These are phyloP conservation scores for Ramaria rubella DNA, from an alignment of 768 basidiomycete genomes.

Conservation along the genomic window DNA sequence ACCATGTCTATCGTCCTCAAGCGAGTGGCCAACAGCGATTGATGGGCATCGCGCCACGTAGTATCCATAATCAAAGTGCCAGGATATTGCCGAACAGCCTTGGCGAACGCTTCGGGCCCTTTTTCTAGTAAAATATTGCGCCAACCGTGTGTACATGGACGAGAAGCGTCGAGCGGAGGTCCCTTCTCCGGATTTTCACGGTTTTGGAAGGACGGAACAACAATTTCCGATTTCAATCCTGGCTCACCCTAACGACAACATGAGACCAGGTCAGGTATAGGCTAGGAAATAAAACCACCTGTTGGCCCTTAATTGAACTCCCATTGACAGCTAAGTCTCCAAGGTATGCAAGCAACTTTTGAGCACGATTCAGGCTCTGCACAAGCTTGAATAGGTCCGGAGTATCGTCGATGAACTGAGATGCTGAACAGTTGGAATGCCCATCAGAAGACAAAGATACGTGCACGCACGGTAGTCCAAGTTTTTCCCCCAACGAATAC, in stretches of 20 bases:
- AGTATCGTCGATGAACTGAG: slow-evolving; percentile 96
- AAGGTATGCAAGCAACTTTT: slow-evolving; percentile 93
- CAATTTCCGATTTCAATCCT: slow-evolving; percentile 83
- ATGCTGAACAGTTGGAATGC: not conserved
- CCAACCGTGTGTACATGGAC: slow-evolving; percentile 89
- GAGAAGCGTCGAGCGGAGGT: slow-evolving; percentile 65
- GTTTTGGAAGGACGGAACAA: slow-evolving; percentile 74
- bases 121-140: slow-evolving; percentile 97
- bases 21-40: slow-evolving; percentile 93
- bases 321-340: slow-evolving; percentile 98
- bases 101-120: slow-evolving; percentile 97
- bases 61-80: slow-evolving; percentile 97
- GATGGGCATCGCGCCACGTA: slow-evolving; percentile 99
- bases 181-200: slow-evolving; percentile 66
- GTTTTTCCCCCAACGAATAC: slow-evolving; percentile 95
- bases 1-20: slow-evolving; percentile 95
- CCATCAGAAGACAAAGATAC: slow-evolving; percentile 1
- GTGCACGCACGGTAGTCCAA: slow-evolving; percentile 78
- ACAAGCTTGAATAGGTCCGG: slow-evolving; percentile 99
- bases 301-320: slow-evolving; percentile 94
- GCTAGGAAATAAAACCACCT: slow-evolving; percentile 28
- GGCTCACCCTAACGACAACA: slow-evolving; percentile 64
- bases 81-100: slow-evolving; percentile 93
- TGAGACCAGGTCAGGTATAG: slow-evolving; percentile 3
- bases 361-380: slow-evolving; percentile 95